phyloP scores from a whole-genome alignment of 1,284 basidiomycete genomes.

The Uromyces viciae-fabae region DNA sequence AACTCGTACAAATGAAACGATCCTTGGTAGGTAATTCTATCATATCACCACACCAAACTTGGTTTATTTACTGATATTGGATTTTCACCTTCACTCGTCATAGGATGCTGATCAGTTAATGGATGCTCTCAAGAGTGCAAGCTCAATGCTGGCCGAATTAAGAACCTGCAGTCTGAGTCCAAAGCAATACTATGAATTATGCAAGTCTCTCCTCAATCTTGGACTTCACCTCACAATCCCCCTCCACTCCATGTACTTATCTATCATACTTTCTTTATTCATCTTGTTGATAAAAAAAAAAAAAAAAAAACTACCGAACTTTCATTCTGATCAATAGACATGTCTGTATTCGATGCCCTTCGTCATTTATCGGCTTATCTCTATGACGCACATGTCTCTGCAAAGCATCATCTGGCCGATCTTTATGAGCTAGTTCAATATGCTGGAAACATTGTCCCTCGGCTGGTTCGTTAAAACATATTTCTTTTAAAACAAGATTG shows the following conservation, averaged over 20 bases:
- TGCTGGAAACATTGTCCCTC: slow-evolving; percentile 81
- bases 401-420: slow-evolving; percentile 87
- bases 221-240: background rate
- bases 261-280: too few relatives aligned
- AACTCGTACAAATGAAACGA: slow-evolving; percentile 87
- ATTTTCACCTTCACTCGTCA: slow-evolving; percentile 22
- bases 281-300: background rate
- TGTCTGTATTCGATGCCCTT: slow-evolving; percentile 92
- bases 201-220: slow-evolving; percentile 58
- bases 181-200: slow-evolving; percentile 95
- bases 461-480: slow-evolving; percentile 52
- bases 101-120: slow-evolving; percentile 90
- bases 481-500: background rate
- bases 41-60: background rate
- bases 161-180: slow-evolving; percentile 76
- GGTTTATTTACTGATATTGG: slow-evolving; percentile 1
- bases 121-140: slow-evolving; percentile 92
- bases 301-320: background rate
- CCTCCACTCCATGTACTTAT: background rate
- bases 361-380: slow-evolving; percentile 77
- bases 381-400: slow-evolving; percentile 82
- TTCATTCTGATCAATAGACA: slow-evolving; percentile 63
- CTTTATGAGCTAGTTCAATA: slow-evolving; percentile 96
- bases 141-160: slow-evolving; percentile 88
- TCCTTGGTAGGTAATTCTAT: slow-evolving; percentile 67